Evolutionary conservation across 2,329 filamentous ascomycete genomes (phyloP).

Genomic region (Ceratocystis colombiana): DNA sequence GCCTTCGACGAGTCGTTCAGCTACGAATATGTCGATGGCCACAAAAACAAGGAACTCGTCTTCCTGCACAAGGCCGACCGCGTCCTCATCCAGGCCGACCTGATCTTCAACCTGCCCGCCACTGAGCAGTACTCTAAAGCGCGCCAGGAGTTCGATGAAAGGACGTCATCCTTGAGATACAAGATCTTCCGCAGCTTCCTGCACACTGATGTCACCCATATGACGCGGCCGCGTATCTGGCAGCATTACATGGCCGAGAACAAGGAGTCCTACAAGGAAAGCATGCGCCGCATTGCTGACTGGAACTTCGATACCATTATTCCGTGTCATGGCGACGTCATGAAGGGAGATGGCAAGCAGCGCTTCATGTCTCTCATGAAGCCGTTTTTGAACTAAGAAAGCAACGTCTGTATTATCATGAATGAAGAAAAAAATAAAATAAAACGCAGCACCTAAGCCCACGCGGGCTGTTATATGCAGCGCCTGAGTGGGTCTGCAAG

Average conservation of each 20-base stretch:
- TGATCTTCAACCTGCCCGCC: constrained; percentile 84
- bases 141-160: constrained; percentile 25
- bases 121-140: constrained; percentile 69
- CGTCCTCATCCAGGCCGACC: constrained; percentile 77
- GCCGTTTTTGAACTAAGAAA: constrained; percentile 56
- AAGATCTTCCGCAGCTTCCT: constrained; percentile 45
- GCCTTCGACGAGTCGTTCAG: constrained; percentile 85
- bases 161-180: constrained; percentile 31
- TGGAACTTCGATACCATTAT: constrained; percentile 85
- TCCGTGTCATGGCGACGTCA: constrained; percentile 86
- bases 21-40: constrained; percentile 68
- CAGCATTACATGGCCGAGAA: constrained; percentile 58
- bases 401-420: background rate
- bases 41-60: constrained; percentile 79
- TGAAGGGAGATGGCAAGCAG: constrained; percentile 63
- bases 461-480: too few species aligned
- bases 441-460: too few species aligned
- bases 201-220: constrained; percentile 38
- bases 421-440: too few species aligned
- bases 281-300: constrained; percentile 54
- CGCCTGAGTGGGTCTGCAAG: too few species aligned
- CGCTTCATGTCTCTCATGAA: constrained; percentile 68
- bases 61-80: constrained; percentile 71
- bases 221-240: constrained; percentile 64
- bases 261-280: constrained; percentile 58